Base-by-base conservation (phyloP, 805 yeast genomes). In the Candida insectorum region DNA sequence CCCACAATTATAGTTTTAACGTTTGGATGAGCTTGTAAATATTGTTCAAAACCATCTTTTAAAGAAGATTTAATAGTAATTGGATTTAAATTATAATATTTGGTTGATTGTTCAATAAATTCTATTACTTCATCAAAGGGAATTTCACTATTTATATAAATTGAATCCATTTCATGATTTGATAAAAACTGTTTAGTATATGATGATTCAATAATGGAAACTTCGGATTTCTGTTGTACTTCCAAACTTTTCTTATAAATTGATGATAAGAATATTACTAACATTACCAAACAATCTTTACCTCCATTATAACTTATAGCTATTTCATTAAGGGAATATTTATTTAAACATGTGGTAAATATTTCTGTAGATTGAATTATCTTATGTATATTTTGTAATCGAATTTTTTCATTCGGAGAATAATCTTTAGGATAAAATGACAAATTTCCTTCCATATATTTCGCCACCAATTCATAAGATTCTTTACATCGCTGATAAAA, bases 261-360 rank as follows among this genome's bases (percentile, higher is more conserved):
- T 58, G 62, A 76, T 2, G 93, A 81, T 32, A 89, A 60, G 34
- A 85, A 77, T 4, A 93, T 51, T 11, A 87, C 65, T 35, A 93
- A 69, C 82, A 91, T 78, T 20, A 89, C 97, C 29, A 89, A 74
- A 49, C 97, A 93, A 60, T 93, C 98, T 52, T 93, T 93, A 2
- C 98, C 98, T 8, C 98, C 98, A 54, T 93, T 93, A 57, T 83
- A 93, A 2, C 95, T 84, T 10, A 93, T 68, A 0, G 97, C 82
- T 3, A 85, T 59, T 37, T 82, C 79, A 12, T 54, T 51, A n/a
- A 65, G 25, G 12, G 52, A 51, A 33, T 57, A 58, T 14, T 45
- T 39, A 10, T 51, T 55, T 12, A 63, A 51, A 3, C 60, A 49
- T 2, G 32, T 20, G 4, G 44, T 52, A 30, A 64, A 46, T 23